phyloP scores from a whole-genome alignment of 345 rosid genomes.

The Pistacia vera region DNA sequence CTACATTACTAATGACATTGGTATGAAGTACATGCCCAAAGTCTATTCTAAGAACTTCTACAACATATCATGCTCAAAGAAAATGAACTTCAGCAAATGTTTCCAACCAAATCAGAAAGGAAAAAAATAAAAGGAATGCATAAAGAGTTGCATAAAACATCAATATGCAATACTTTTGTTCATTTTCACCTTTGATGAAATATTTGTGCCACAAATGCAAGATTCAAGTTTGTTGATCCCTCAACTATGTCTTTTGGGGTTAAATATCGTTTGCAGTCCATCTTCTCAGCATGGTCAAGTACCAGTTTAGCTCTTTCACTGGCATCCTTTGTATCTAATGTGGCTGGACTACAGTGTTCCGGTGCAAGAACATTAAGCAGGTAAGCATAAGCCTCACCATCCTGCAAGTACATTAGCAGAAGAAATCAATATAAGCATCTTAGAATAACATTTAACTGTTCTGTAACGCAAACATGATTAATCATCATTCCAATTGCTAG shows the following conservation, averaged over 20 bases:
- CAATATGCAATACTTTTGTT: background rate
- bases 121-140: background rate
- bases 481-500: background rate
- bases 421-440: constrained; percentile 20
- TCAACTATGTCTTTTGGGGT: constrained; percentile 81
- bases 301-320: constrained; percentile 73
- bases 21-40: background rate
- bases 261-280: constrained; percentile 84
- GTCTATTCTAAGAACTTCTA: background rate
- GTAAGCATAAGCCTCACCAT: constrained; percentile 86
- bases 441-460: background rate
- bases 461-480: background rate
- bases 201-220: constrained; percentile 88
- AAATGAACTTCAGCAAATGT: background rate
- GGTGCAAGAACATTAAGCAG: constrained; percentile 91
- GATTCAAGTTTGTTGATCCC: constrained; percentile 82
- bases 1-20: background rate
- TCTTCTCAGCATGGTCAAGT: constrained; percentile 80
- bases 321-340: constrained; percentile 70
- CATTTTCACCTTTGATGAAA: constrained; percentile 75
- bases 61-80: background rate
- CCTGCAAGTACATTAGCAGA: constrained; percentile 49
- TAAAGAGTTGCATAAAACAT: background rate
- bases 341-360: constrained; percentile 76
- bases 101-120: constrained; percentile 7